These are phyloP conservation scores for Apophysomyces ossiformis DNA, from an alignment of 371 early-diverging fungal species.

Conservation along the genomic window DNA sequence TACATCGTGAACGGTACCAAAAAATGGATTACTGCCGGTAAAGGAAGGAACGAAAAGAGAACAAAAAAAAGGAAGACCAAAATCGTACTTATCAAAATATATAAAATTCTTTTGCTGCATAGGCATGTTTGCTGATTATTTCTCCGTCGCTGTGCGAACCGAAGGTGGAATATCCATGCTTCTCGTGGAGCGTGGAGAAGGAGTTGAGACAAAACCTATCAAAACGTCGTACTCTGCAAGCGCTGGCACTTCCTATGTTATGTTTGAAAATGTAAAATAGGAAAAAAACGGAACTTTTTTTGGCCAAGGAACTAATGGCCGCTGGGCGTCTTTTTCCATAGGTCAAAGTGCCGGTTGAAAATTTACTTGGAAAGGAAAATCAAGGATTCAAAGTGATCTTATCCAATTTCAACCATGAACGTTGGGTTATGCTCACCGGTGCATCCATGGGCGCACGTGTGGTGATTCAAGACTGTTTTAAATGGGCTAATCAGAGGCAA, in stretches of 20 bases:
- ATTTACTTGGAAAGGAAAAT: conserved; percentile 71
- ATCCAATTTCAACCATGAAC: conserved; percentile 57
- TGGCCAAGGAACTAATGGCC: background rate
- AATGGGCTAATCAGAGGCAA: conserved; percentile 61
- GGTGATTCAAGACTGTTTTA: conserved; percentile 41
- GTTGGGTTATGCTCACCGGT: conserved; percentile 31
- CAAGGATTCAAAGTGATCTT: conserved; percentile 65
- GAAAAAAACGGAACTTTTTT: background rate
- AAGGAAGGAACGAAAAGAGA: background rate
- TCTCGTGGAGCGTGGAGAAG: conserved; percentile 62
- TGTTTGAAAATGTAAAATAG: conserved; percentile 56
- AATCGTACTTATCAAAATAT: background rate
- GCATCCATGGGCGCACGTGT: conserved; percentile 27
- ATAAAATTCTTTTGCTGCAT: background rate
- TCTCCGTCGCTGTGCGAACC: conserved; percentile 66
- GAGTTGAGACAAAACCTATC: conserved; percentile 62
- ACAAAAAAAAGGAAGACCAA: no score
- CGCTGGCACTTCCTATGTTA: conserved; percentile 60
- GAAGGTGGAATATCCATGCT: conserved; percentile 69
- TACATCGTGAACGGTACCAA: conserved; percentile 80
- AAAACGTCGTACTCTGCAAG: conserved; percentile 64
- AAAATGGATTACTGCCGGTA: conserved; percentile 75
- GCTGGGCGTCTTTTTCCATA: background rate
- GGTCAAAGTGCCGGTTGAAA: conserved; percentile 73
- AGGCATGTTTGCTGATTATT: conserved; percentile 57